Percentiles rank a stretch among this genome's conserved stretches.
Conservation (phyloP, 108 stramenopile genomes). For the Cyclotella kingstonii region DNA sequence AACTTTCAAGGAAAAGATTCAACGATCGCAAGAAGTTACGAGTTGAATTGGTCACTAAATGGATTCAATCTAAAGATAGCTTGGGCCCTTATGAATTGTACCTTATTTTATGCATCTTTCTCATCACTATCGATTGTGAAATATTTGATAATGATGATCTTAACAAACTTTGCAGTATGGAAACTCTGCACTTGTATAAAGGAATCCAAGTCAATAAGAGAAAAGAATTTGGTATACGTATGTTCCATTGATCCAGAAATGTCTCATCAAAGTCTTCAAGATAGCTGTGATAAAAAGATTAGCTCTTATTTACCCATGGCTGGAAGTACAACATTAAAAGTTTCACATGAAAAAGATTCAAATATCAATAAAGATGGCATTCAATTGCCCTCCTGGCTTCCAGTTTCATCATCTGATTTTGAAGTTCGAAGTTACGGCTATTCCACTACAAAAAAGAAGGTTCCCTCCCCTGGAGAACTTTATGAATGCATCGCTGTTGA, state of each 20-base stretch:
- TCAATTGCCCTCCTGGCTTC: slow-evolving; percentile 61
- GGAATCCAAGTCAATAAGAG: background rate
- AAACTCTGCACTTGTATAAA: slow-evolving; percentile 13
- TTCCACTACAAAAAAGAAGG: slow-evolving; percentile 66
- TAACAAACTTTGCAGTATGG: slow-evolving; percentile 57
- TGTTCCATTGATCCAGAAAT: too few relatives aligned
- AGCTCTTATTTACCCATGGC: slow-evolving; percentile 45
- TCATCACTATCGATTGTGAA: slow-evolving; percentile 40
- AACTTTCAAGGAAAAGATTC: background rate
- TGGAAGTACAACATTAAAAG: slow-evolving; percentile 60
- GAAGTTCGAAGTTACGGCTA: slow-evolving; percentile 72
- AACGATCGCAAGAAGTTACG: slow-evolving; percentile 2
- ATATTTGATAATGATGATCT: slow-evolving; percentile 63
- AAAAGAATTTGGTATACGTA: too few relatives aligned
- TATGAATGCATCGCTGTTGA: slow-evolving; percentile 71
- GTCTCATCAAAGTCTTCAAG: too few relatives aligned
- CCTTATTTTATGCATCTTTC: slow-evolving; percentile 45
- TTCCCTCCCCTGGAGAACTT: slow-evolving; percentile 67
- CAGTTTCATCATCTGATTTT: slow-evolving; percentile 38
- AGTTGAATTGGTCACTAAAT: slow-evolving; percentile 25
- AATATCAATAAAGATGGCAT: slow-evolving; percentile 51
- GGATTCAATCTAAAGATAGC: slow-evolving; percentile 30
- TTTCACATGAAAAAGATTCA: slow-evolving; percentile 55
- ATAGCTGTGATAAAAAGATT: too few relatives aligned
- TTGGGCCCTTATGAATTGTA: slow-evolving; percentile 42